Conservation (phyloP, 2,329 filamentous ascomycete genomes). For the Colletotrichum sp. region DNA sequence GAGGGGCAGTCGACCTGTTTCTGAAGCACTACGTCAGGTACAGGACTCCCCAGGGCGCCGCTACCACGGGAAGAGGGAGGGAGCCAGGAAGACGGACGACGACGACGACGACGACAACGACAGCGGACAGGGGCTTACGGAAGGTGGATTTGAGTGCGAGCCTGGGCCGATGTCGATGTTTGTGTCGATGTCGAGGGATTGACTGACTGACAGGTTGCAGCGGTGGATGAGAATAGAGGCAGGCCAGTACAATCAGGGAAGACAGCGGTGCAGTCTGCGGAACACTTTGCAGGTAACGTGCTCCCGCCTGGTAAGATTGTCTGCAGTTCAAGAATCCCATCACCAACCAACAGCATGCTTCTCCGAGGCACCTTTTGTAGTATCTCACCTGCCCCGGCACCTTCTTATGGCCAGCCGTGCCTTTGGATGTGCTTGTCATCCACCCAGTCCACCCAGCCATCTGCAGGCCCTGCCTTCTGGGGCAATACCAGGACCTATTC, state of each 20-base stretch:
- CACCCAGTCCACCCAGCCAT: neutral
- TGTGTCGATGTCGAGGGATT: neutral
- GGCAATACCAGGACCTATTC: neutral
- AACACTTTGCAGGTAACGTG: neutral
- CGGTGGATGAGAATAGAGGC: neutral
- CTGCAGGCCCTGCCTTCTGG: neutral
- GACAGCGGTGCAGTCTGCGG: neutral
- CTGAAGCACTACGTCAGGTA: slow-evolving; percentile 2
- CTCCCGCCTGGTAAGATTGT: neutral
- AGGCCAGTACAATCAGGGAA: neutral
- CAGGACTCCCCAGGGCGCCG: neutral
- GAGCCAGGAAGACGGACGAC: neutral
- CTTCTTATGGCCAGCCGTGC: neutral
- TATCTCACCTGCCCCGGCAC: neutral
- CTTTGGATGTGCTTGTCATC: neutral
- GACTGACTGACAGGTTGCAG: neutral
- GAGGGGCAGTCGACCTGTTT: neutral
- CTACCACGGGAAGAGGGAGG: neutral
- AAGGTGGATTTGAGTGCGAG: neutral
- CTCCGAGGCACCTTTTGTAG: neutral
- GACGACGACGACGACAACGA: neutral
- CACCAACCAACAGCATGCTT: neutral
- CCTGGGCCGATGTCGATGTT: neutral
- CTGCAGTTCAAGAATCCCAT: neutral
- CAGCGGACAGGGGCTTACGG: neutral